Percentiles rank a stretch among this genome's conserved stretches.
phyloP scores from a whole-genome alignment of 2,329 filamentous ascomycete genomes.

The Trichoderma semiorbis region DNA sequence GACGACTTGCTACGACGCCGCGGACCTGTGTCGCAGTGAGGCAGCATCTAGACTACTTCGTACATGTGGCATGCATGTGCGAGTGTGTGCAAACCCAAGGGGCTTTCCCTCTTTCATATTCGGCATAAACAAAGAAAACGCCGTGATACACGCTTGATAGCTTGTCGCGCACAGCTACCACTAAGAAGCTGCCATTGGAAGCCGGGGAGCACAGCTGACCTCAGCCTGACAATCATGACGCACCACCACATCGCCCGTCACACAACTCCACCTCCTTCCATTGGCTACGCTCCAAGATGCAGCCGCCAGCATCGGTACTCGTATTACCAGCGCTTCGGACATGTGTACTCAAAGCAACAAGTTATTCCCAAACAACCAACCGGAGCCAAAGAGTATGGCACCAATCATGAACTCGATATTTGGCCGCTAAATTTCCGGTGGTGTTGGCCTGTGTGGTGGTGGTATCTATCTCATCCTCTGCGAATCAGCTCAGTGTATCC shows the following conservation, averaged over 20 bases:
- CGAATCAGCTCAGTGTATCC: background rate
- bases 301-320: background rate
- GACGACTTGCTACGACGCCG: background rate
- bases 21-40: background rate
- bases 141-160: background rate
- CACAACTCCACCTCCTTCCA: conserved; percentile 1
- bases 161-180: background rate
- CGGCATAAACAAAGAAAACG: background rate
- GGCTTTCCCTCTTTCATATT: background rate
- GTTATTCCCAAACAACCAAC: background rate
- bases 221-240: background rate
- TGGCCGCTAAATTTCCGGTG: background rate
- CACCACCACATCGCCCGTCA: background rate
- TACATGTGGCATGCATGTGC: background rate
- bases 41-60: background rate
- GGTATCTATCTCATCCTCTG: background rate
- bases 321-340: background rate
- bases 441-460: background rate
- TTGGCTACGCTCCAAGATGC: background rate
- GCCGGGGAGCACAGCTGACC: conserved; percentile 7
- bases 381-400: background rate
- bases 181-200: background rate
- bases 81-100: background rate
- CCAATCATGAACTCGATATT: background rate
- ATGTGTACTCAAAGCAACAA: background rate